Conservation (phyloP, 768 basidiomycete genomes). For the Tricholoma sp. region DNA sequence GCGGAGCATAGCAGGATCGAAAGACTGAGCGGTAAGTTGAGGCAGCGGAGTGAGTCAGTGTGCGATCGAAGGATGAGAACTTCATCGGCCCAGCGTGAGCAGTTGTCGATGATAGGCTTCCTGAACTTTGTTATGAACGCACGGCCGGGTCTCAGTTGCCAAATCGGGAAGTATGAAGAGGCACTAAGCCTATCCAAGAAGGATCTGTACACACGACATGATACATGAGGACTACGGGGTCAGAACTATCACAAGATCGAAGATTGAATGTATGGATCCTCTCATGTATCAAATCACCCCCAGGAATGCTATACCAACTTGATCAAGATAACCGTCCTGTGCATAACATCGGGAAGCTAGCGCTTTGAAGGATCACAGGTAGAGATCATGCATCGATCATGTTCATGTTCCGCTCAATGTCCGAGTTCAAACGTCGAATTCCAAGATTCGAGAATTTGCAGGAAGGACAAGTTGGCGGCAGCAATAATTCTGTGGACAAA, state of each 20-base stretch:
- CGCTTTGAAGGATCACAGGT: neutral
- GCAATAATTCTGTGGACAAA: constrained; percentile 17
- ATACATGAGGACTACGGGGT: constrained; percentile 13
- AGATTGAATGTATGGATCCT: neutral
- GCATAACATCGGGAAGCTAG: neutral
- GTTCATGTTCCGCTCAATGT: neutral
- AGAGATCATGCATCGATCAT: neutral
- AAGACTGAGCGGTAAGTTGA: neutral
- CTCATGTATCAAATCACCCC: neutral
- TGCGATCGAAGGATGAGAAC: constrained; percentile 6
- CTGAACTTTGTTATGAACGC: constrained; percentile 12
- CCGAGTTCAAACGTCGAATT: constrained; percentile 3
- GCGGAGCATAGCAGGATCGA: neutral
- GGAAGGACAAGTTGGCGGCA: constrained; percentile 13
- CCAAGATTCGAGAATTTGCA: constrained; percentile 15
- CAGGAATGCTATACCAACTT: neutral
- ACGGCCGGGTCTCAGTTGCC: constrained; percentile 30
- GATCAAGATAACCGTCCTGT: neutral
- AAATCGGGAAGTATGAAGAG: constrained; percentile 29
- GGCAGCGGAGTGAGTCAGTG: neutral
- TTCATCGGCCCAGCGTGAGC: constrained; percentile 1
- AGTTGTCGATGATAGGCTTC: constrained; percentile 9
- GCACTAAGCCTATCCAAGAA: constrained; percentile 11
- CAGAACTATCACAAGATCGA: constrained; percentile 17
- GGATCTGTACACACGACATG: constrained; percentile 11